Percentiles rank a stretch among this genome's conserved stretches.
Evolutionary conservation across 2,329 filamentous ascomycete genomes (phyloP).

Genomic region (Bipolaris victoriae): DNA sequence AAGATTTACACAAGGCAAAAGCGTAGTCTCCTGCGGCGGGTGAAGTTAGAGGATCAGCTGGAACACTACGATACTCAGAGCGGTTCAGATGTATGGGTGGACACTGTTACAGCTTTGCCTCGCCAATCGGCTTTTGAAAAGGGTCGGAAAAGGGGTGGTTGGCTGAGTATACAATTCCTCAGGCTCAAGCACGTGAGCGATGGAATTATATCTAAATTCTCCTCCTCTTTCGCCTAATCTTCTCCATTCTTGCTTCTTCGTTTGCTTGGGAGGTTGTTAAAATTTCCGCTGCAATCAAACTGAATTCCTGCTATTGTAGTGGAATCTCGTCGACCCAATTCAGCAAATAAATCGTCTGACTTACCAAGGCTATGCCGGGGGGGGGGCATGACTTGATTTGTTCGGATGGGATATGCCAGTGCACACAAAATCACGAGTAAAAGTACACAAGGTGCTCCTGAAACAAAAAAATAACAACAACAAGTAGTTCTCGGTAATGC

Average conservation of each 20-base stretch:
- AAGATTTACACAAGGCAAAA: conserved; percentile 51
- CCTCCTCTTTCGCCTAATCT: conserved; percentile 13
- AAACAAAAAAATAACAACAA: conserved; percentile 40
- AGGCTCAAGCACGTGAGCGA: conserved; percentile 65
- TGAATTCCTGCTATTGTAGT: conserved; percentile 38
- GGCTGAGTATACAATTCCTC: conserved; percentile 65
- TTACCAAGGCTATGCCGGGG: conserved; percentile 64
- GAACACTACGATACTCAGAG: conserved; percentile 59
- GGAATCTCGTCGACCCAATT: conserved; percentile 62
- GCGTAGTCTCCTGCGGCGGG: conserved; percentile 58
- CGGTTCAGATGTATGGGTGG: conserved; percentile 63
- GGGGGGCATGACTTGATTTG: conserved; percentile 62
- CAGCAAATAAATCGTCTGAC: conserved; percentile 61
- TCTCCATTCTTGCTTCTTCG: background rate
- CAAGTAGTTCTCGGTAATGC: conserved; percentile 59
- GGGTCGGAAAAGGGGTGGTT: conserved; percentile 58
- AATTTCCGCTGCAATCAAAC: conserved; percentile 8
- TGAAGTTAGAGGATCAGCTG: conserved; percentile 59
- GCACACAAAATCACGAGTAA: conserved; percentile 60
- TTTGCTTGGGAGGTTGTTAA: background rate
- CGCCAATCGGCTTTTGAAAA: conserved; percentile 61
- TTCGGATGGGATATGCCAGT: conserved; percentile 65
- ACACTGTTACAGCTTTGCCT: conserved; percentile 65
- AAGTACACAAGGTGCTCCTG: conserved; percentile 55
- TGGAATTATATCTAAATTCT: conserved; percentile 47